These are phyloP conservation scores for Pelargonium citronellum DNA, from an alignment of 441 rosid species.

Conservation along the genomic window DNA sequence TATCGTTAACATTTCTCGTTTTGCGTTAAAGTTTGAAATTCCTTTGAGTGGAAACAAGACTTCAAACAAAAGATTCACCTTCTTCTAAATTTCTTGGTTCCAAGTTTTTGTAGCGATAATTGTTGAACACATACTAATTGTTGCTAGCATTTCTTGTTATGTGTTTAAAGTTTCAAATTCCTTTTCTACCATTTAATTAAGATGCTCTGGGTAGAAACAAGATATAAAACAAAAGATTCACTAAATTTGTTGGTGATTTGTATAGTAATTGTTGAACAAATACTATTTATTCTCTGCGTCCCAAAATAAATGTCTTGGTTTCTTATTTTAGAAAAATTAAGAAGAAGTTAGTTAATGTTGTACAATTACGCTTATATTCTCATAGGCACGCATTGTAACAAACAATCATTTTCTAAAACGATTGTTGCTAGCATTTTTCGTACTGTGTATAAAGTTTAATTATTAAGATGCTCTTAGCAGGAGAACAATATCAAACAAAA, in stretches of 20 bases:
- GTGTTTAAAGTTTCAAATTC: background rate
- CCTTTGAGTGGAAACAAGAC: constrained; percentile 6
- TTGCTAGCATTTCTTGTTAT: too few relatives aligned
- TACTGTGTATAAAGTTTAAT: background rate
- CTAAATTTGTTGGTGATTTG: too few relatives aligned
- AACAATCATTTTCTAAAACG: too few relatives aligned
- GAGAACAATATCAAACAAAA: constrained; percentile 22
- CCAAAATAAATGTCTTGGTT: too few relatives aligned
- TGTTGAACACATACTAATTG: too few relatives aligned
- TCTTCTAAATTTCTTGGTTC: background rate
- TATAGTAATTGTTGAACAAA: too few relatives aligned
- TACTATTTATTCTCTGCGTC: too few relatives aligned
- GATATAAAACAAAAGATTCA: background rate
- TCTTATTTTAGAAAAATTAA: too few relatives aligned
- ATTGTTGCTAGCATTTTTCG: too few relatives aligned
- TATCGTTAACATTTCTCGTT: background rate
- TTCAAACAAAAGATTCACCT: background rate
- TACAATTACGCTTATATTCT: too few relatives aligned
- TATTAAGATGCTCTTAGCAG: constrained; percentile 3
- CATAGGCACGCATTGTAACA: too few relatives aligned
- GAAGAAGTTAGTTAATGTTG: too few relatives aligned
- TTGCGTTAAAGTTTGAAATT: constrained; percentile 27
- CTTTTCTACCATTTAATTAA: constrained; percentile 9
- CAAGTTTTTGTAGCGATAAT: background rate
- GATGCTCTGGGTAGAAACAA: constrained; percentile 6